Base-by-base conservation (phyloP, 2,329 filamentous ascomycete genomes). In the Cordyceps fumosorosea region DNA sequence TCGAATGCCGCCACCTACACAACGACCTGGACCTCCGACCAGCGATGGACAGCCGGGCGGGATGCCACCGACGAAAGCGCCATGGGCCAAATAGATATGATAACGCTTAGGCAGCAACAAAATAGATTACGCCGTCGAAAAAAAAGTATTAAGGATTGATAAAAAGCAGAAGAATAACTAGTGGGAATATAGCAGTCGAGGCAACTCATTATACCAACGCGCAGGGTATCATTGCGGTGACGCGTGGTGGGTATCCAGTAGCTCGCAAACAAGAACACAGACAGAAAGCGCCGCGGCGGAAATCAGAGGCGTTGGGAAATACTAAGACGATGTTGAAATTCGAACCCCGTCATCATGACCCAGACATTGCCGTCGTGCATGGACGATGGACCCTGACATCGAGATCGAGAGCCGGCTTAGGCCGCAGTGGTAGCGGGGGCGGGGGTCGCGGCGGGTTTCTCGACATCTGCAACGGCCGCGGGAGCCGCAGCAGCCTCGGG, bases 1-100 rank as follows among this genome's bases (percentile, higher is more conserved):
- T 12, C 60, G 56, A 5, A 59, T 56, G 51, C 56, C 62, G 26
- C 24, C 62, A 18, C 51, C 57, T 7, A 16, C 44, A 37, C 51
- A 61, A 42, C 29, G 52, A 11, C 51, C 45, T 2, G 56, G 29
- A 3, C 24, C 51, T 0, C 42, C 24, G 45, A 2, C 45, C 14
- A 29, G 37, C 10, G 51, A 52, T 14, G 53, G 18, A 16, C 5
- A 11, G 12, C 22, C 12, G 4, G 52, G 40, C 8, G 52, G 18
- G 3, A 55, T 56, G 42, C 52, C 56, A 22, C 22, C 56, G 29
- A 81, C 79, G 6, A 79, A 76, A 65, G 79, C 79, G 16, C 79
- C 79, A 1, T 81, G 79, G 79, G 77, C 78, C 0, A 77, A 73
- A 66, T 73, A 71, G 62, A 44, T 22, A 48, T 20, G 34, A 10